Conservation (phyloP, 305 asterid species). For the Fraxinus sp. region DNA sequence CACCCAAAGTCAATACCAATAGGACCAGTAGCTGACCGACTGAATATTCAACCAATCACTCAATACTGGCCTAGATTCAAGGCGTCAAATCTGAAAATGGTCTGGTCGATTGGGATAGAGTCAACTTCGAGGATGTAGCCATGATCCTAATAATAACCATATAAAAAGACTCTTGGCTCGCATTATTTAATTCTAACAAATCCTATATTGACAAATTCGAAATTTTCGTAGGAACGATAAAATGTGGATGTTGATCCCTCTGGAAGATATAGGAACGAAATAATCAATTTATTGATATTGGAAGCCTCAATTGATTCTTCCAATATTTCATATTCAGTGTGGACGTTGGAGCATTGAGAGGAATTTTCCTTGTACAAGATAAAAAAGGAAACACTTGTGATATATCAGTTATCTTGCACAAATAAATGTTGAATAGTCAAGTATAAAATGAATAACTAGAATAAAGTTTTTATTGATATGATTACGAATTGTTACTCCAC, state of each 20-base stretch:
- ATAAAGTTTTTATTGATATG: background rate
- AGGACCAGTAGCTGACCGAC: background rate
- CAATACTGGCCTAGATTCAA: background rate
- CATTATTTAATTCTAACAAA: background rate
- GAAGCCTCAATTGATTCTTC: background rate
- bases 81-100: constrained; percentile 1
- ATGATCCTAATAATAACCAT: background rate
- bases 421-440: background rate
- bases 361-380: background rate
- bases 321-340: background rate
- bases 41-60: background rate
- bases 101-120: background rate
- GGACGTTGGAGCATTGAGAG: background rate
- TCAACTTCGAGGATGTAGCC: background rate
- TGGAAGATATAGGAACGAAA: background rate
- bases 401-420: background rate
- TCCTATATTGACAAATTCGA: background rate
- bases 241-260: background rate
- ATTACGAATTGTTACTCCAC: background rate
- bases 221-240: too few relatives aligned
- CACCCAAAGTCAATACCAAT: background rate
- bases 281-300: too few relatives aligned
- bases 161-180: background rate
- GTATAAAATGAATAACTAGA: background rate
- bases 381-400: background rate